phyloP scores from a whole-genome alignment of 768 basidiomycete genomes.

The Suillus clintonianus region DNA sequence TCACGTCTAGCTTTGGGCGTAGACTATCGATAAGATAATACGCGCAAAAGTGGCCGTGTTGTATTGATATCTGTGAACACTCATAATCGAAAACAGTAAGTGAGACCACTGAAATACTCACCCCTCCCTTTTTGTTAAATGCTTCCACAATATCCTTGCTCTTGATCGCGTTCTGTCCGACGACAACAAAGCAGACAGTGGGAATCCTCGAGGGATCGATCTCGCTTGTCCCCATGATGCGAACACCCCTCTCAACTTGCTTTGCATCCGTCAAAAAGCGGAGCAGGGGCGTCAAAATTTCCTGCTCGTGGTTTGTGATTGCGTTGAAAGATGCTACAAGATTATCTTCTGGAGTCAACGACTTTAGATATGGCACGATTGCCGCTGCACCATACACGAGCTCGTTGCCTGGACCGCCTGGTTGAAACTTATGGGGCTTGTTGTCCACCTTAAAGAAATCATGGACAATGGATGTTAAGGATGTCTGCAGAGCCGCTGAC shows the following conservation, averaged over 20 bases:
- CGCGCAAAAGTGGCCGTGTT: slow-evolving; percentile 79
- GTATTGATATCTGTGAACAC: slow-evolving; percentile 65
- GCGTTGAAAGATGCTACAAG: slow-evolving; percentile 55
- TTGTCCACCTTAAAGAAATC: slow-evolving; percentile 61
- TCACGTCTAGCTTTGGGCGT: slow-evolving; percentile 56
- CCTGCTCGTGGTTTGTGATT: slow-evolving; percentile 64
- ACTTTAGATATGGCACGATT: slow-evolving; percentile 62
- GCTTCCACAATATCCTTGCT: slow-evolving; percentile 66
- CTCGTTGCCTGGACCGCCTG: slow-evolving; percentile 78
- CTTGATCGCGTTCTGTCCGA: slow-evolving; percentile 53
- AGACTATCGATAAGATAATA: slow-evolving; percentile 59
- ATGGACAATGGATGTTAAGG: slow-evolving; percentile 62
- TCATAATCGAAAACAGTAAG: background rate
- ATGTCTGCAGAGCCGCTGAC: slow-evolving; percentile 43
- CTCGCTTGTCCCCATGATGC: slow-evolving; percentile 64
- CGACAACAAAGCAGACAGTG: slow-evolving; percentile 72
- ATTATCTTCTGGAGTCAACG: slow-evolving; percentile 50
- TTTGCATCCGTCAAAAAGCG: slow-evolving; percentile 51
- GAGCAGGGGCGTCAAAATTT: slow-evolving; percentile 54
- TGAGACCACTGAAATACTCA: slow-evolving; percentile 37
- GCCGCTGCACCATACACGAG: slow-evolving; percentile 60
- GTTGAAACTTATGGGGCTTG: slow-evolving; percentile 63
- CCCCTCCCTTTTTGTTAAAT: slow-evolving; percentile 65
- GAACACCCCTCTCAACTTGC: slow-evolving; percentile 59
- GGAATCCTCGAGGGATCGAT: slow-evolving; percentile 51